A percentile compares a stretch with the other conserved stretches of the same genome.
Conservation (phyloP, 108 stramenopile species). For the Skeletonema grethae region DNA sequence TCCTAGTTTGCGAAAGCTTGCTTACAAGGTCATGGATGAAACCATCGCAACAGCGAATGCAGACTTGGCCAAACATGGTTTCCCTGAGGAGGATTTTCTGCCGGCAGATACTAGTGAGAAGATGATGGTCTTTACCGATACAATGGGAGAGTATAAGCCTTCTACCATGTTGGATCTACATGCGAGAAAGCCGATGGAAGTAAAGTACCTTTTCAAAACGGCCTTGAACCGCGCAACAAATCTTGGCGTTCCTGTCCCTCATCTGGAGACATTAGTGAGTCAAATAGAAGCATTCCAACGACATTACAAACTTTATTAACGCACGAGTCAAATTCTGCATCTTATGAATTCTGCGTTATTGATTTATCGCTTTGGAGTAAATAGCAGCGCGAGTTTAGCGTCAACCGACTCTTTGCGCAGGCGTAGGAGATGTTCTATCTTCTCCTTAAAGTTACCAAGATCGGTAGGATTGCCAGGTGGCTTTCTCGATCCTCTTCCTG, state of each 20-base stretch:
- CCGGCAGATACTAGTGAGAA: conserved; percentile 47
- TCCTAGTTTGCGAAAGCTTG: conserved; percentile 68
- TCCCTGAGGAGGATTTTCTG: conserved; percentile 21
- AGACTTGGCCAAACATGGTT: conserved; percentile 58
- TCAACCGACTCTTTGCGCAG: conserved; percentile 31
- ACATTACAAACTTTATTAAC: conserved; percentile 39
- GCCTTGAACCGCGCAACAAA: conserved; percentile 68
- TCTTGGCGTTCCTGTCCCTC: conserved; percentile 64
- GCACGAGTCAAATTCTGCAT: neutral
- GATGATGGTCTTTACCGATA: conserved; percentile 74
- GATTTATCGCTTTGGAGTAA: conserved; percentile 26
- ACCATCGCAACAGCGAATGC: conserved; percentile 82
- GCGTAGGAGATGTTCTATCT: conserved; percentile 21
- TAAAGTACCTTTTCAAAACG: conserved; percentile 75
- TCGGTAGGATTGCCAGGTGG: neutral
- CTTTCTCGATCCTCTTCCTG: conserved; percentile 22
- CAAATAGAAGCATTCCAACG: conserved; percentile 73
- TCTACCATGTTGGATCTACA: conserved; percentile 81
- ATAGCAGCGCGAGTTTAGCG: conserved; percentile 17
- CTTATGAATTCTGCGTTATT: neutral
- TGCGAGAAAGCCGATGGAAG: conserved; percentile 81
- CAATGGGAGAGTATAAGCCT: conserved; percentile 83
- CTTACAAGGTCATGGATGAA: conserved; percentile 76
- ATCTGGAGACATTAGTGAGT: conserved; percentile 72
- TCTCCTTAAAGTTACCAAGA: conserved; percentile 10